Evolutionary conservation across 768 basidiomycete species (phyloP).

Genomic region (Pluteus cervinus): DNA sequence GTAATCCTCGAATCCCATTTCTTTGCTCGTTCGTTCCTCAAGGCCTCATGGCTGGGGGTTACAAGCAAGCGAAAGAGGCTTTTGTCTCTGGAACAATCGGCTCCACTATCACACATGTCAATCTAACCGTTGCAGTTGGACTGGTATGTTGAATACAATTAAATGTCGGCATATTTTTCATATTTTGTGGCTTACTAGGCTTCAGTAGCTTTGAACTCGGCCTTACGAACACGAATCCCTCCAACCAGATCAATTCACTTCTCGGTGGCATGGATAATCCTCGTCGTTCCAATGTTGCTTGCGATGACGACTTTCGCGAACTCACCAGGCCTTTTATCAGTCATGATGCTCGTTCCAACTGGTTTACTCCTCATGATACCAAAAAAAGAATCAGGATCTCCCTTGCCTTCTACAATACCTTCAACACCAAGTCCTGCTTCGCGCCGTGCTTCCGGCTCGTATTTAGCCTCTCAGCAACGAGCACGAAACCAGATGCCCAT

Average conservation of each 20-base stretch:
- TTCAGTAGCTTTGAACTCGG: slow-evolving; percentile 67
- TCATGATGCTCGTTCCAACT: slow-evolving; percentile 41
- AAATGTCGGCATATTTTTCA: neutral
- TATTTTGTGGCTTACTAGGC: slow-evolving; percentile 39
- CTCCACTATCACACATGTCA: slow-evolving; percentile 56
- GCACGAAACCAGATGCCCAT: slow-evolving; percentile 25
- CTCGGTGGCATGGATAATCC: slow-evolving; percentile 50
- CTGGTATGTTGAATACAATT: slow-evolving; percentile 32
- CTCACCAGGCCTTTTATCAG: slow-evolving; percentile 44
- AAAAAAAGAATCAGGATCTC: slow-evolving; percentile 35
- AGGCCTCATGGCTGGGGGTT: slow-evolving; percentile 26
- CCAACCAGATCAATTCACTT: slow-evolving; percentile 30
- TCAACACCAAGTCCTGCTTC: slow-evolving; percentile 13
- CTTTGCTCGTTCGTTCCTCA: no score
- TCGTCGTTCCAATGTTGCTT: slow-evolving; percentile 74
- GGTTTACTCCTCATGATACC: slow-evolving; percentile 38
- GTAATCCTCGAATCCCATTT: no score
- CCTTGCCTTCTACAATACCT: slow-evolving; percentile 42
- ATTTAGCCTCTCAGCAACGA: slow-evolving; percentile 6
- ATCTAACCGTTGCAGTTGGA: slow-evolving; percentile 50
- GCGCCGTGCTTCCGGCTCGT: slow-evolving; percentile 6
- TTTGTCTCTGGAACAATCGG: slow-evolving; percentile 67
- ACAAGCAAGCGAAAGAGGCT: slow-evolving; percentile 68
- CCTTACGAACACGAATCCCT: slow-evolving; percentile 44
- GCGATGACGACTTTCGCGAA: slow-evolving; percentile 74